These are phyloP conservation scores for Mortierella antarctica DNA, from an alignment of 192 early-diverging fungal genomes.

Conservation along the genomic window DNA sequence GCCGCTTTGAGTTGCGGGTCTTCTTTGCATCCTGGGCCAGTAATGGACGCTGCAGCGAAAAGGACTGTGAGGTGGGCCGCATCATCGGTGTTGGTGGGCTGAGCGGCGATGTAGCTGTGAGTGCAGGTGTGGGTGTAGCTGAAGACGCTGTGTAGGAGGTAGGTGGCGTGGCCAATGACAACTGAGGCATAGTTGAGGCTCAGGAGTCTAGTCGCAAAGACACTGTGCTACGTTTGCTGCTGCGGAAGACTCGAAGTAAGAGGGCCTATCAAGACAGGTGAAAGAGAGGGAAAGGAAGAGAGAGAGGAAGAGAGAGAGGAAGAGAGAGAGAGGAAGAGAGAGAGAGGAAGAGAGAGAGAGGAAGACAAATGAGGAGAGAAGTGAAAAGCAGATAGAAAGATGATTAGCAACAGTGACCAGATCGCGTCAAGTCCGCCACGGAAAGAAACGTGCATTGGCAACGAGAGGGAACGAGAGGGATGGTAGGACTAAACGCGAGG, in stretches of 20 bases:
- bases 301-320: constrained; percentile 1
- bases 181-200: background rate
- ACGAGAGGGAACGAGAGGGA: background rate
- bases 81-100: constrained; percentile 11
- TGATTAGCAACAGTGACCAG: background rate
- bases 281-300: background rate
- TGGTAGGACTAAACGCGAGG: background rate
- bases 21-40: constrained; percentile 32
- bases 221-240: too few relatives aligned
- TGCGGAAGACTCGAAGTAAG: background rate
- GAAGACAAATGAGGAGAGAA: too few relatives aligned
- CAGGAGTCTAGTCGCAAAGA: background rate
- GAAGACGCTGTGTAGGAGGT: background rate
- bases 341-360: background rate
- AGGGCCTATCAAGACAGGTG: background rate
- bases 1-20: constrained; percentile 45
- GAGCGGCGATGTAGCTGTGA: constrained; percentile 2
- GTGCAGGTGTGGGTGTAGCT: background rate
- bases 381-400: background rate
- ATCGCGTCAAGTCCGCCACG: background rate
- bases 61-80: constrained; percentile 37
- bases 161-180: background rate
- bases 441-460: background rate
- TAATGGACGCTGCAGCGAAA: constrained; percentile 37
- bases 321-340: background rate